Evolutionary conservation across 2,329 filamentous ascomycete species (phyloP).

Genomic region (Sporothrix brunneoviolacea): DNA sequence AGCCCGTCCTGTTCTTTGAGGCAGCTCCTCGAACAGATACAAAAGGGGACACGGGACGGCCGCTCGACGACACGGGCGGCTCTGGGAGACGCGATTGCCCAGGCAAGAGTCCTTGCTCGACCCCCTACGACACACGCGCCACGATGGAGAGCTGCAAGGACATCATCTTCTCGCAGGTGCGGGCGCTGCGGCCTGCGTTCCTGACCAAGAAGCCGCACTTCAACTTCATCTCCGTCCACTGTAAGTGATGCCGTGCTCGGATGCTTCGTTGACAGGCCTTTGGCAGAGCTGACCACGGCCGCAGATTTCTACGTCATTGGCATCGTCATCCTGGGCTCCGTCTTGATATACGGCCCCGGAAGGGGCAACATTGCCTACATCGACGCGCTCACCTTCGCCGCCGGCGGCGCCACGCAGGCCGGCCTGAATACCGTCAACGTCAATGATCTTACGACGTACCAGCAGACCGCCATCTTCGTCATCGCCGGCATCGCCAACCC

Average conservation of each 20-base stretch:
- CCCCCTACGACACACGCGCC: neutral
- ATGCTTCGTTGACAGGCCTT: too few relatives aligned
- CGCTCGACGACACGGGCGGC: neutral
- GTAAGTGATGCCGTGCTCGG: constrained; percentile 39
- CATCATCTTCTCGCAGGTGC: constrained; percentile 36
- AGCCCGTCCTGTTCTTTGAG: neutral
- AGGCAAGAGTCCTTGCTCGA: neutral
- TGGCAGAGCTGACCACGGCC: too few relatives aligned
- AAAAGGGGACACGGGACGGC: neutral
- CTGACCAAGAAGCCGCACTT: constrained; percentile 58
- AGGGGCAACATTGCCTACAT: constrained; percentile 63
- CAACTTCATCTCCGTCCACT: constrained; percentile 77
- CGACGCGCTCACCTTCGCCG: constrained; percentile 84
- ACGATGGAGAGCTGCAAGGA: constrained; percentile 14
- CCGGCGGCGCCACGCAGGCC: constrained; percentile 81
- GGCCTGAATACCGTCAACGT: constrained; percentile 77
- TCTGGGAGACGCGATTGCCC: neutral
- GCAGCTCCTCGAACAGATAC: neutral
- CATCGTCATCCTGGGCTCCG: constrained; percentile 64
- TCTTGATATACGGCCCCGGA: constrained; percentile 62
- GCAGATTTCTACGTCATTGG: constrained; percentile 63
- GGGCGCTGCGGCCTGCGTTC: constrained; percentile 49
- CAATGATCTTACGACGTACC: constrained; percentile 61
- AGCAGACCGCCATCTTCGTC: constrained; percentile 67
- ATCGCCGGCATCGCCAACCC: constrained; percentile 71